Conservation (phyloP, 2,329 filamentous ascomycete species). For the Helotiales sp. region DNA sequence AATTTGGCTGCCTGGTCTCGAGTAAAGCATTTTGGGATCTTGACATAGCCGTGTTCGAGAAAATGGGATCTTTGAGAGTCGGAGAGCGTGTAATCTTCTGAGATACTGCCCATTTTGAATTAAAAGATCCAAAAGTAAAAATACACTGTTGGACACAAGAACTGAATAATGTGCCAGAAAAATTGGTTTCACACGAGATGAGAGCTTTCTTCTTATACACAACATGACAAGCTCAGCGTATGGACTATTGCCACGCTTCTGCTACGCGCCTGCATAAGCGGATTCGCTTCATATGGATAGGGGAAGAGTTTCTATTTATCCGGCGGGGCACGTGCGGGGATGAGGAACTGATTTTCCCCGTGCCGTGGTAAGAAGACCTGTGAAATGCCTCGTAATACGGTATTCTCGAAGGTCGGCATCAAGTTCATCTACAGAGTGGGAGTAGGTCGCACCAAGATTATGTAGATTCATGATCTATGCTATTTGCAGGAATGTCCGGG, state of each 20-base stretch:
- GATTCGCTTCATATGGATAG: background rate
- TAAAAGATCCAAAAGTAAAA: too few relatives aligned
- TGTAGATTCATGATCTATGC: background rate
- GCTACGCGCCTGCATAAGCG: background rate
- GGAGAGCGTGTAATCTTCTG: conserved; percentile 33
- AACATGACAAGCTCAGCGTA: background rate
- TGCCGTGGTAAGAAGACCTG: background rate
- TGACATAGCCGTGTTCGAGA: conserved; percentile 55
- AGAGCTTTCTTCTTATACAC: background rate
- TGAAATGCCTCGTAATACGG: background rate
- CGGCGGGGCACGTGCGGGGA: conserved; percentile 1
- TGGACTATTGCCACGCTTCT: background rate
- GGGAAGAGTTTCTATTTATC: conserved; percentile 6
- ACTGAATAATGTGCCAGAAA: background rate
- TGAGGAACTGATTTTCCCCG: background rate
- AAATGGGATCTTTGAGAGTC: conserved; percentile 52
- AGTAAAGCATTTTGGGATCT: conserved; percentile 52
- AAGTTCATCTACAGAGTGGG: too few relatives aligned
- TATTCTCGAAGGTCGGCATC: too few relatives aligned
- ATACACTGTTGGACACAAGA: too few relatives aligned
- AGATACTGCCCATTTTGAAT: conserved; percentile 13
- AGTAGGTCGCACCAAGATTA: too few relatives aligned
- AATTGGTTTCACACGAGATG: background rate
- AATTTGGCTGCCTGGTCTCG: conserved; percentile 47
- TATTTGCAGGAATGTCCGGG: conserved; percentile 4